These are phyloP conservation scores for Populus ilicifolia DNA, from an alignment of 345 rosid species.

Conservation along the genomic window DNA sequence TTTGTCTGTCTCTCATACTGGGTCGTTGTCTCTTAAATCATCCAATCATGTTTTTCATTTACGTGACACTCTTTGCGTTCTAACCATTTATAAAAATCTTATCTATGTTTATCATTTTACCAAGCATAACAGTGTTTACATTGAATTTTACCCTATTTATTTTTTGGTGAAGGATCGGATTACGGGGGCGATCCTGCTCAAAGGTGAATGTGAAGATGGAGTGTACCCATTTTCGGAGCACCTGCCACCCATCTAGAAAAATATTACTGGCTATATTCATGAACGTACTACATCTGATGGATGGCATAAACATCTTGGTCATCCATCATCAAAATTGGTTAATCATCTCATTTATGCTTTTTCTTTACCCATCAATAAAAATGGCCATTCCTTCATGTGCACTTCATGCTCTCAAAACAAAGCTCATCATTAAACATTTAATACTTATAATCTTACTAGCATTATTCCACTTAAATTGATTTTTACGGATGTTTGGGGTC, in stretches of 20 bases:
- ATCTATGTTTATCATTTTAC: no score
- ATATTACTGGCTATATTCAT: no score
- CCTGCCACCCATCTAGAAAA: neutral
- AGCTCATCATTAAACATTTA: neutral
- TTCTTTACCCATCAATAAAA: no score
- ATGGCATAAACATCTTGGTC: neutral
- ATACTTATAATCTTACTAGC: neutral
- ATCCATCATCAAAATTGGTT: neutral
- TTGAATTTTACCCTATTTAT: neutral
- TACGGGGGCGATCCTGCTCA: no score
- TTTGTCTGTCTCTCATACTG: neutral
- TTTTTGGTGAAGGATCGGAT: neutral
- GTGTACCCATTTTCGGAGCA: neutral
- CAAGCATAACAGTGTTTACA: neutral
- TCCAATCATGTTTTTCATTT: neutral
- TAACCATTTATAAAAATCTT: neutral
- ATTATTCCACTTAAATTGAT: neutral
- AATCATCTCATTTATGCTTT: neutral
- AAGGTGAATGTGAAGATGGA: neutral
- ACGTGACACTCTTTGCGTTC: neutral
- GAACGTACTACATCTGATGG: neutral
- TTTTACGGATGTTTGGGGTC: neutral
- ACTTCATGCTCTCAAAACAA: neutral
- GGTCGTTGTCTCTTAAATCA: neutral
- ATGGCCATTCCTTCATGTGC: neutral